These are phyloP conservation scores for Crassisporium funariophilum DNA, from an alignment of 768 basidiomycete species.

Conservation along the genomic window DNA sequence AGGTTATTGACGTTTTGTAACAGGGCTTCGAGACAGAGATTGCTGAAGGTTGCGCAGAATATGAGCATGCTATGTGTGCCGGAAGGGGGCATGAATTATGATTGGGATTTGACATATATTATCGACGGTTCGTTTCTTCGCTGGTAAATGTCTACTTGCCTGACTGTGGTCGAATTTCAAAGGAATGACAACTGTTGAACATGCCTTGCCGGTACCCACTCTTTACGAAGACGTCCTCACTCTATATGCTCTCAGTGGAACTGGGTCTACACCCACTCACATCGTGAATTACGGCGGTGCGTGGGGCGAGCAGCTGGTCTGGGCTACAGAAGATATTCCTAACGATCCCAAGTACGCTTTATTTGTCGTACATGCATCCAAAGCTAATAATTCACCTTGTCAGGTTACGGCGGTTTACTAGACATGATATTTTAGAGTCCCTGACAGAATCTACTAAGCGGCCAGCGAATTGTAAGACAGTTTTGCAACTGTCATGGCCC, in stretches of 20 bases:
- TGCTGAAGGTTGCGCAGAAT: conserved; percentile 61
- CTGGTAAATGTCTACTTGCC: background rate
- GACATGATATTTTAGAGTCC: conserved; percentile 64
- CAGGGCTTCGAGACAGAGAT: conserved; percentile 69
- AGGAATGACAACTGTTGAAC: conserved; percentile 82
- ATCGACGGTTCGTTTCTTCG: conserved; percentile 57
- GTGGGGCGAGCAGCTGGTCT: conserved; percentile 67
- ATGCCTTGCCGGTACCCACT: conserved; percentile 63
- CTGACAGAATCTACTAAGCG: conserved; percentile 63
- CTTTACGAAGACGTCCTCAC: conserved; percentile 70
- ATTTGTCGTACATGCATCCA: background rate
- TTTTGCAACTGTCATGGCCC: background rate
- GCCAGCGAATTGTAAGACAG: conserved; percentile 55
- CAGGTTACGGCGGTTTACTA: conserved; percentile 64
- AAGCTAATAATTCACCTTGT: background rate
- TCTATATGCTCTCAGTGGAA: conserved; percentile 66
- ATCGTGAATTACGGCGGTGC: conserved; percentile 78
- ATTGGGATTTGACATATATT: conserved; percentile 81
- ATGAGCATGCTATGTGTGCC: conserved; percentile 73
- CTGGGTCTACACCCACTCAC: conserved; percentile 74
- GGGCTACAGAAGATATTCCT: conserved; percentile 66
- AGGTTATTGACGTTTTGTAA: background rate
- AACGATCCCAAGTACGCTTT: conserved; percentile 63
- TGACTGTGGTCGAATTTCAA: background rate
- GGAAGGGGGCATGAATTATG: conserved; percentile 79